Base-by-base conservation (phyloP, 768 basidiomycete species). In the Crucibulum laeve region DNA sequence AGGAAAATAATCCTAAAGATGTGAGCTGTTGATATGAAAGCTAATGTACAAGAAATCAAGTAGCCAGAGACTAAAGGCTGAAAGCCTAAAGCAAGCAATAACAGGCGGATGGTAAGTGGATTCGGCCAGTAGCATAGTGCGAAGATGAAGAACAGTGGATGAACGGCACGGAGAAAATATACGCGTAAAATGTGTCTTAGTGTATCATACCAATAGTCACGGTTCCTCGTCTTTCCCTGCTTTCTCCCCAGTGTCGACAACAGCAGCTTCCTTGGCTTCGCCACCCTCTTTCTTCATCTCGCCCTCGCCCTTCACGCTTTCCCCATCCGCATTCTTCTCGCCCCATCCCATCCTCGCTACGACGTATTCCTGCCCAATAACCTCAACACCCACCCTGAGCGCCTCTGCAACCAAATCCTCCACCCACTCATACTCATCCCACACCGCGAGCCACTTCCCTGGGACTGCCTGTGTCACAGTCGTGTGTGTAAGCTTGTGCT, bases 401-500 rank as follows among this genome's bases (percentile, higher is more conserved):
- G 81, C 78, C 55, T 97, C 95, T 3, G 93, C 94, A 48, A 97
- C 77, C 28, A 87, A 62, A 57, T 99, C 94, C 63, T 99, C 96
- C 10, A 98, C 93, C 96, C 96, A 95, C 34, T 89, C 85, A 59
- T 91, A 87, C 50, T 84, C 75, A 56, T 96, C 94, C 84, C 92
- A 95, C 34, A 92, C 69, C 4, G 82, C 80, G 43, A 98, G 61
- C 96, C 96, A 99, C 39, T 75, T 68, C n/a, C 68, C 71, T 0
- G 95, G 92, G 17, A 94, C 73, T 4, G 80, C 74, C 60, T 98
- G 96, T 4, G 91, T 90, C 38, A 89, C 61, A 0, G 90, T 89
- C 4, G 82, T 82, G 56, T 84, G 84, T 4, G 72, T 70, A 41
- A 98, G 70, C 25, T 82, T 71, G 59, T 98, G 92, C 4, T 68